phyloP scores from a whole-genome alignment of 371 early-diverging fungal species.

The Rhizopus sp. region DNA sequence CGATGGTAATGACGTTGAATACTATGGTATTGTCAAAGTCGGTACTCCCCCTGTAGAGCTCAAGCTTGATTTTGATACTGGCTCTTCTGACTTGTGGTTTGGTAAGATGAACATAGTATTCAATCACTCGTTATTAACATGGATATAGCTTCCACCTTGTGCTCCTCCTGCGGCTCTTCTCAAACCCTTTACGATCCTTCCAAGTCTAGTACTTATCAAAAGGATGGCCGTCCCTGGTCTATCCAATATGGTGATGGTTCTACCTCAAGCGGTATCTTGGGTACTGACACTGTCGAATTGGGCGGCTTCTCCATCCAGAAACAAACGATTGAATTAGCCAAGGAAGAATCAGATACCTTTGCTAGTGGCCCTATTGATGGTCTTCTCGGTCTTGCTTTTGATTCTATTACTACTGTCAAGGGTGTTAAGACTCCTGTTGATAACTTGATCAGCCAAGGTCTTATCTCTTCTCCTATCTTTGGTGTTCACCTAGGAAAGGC shows the following conservation, averaged over 20 bases:
- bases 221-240: conserved; percentile 41
- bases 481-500: conserved; percentile 34
- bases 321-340: conserved; percentile 29
- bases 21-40: conserved; percentile 57
- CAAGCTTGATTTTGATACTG: conserved; percentile 74
- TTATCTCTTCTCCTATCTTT: conserved; percentile 36
- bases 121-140: not conserved
- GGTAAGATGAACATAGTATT: conserved; percentile 15
- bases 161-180: conserved; percentile 31
- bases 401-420: conserved; percentile 35
- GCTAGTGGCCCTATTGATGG: conserved; percentile 23
- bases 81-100: conserved; percentile 71
- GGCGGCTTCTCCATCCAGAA: conserved; percentile 27
- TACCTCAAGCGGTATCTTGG: conserved; percentile 31
- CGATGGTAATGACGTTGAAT: conserved; percentile 34
- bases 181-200: conserved; percentile 41
- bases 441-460: conserved; percentile 41
- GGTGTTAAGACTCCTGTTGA: conserved; percentile 38
- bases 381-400: conserved; percentile 48
- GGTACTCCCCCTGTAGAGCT: conserved; percentile 71
- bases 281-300: conserved; percentile 25
- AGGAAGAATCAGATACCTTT: conserved; percentile 14
- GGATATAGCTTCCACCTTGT: conserved; percentile 29
- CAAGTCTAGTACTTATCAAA: conserved; percentile 44
- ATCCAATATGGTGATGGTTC: conserved; percentile 55